A percentile compares a stretch with the other conserved stretches of the same genome.
Evolutionary conservation across 1,284 basidiomycete genomes (phyloP).

Genomic region (Naganishia albida): DNA sequence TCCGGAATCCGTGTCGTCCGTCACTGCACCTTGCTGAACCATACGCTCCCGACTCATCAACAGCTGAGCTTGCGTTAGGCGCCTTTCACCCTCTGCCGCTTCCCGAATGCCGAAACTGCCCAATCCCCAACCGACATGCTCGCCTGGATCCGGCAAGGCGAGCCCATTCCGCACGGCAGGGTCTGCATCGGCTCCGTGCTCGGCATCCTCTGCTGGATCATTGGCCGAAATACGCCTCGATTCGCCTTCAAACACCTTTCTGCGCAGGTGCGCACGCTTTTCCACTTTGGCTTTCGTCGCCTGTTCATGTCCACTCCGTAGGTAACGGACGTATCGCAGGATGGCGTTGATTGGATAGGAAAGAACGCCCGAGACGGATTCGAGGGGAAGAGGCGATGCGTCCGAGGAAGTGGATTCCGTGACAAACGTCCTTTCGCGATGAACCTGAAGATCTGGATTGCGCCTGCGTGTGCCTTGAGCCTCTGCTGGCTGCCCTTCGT

Average conservation of each 20-base stretch:
- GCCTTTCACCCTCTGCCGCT: conserved; percentile 49
- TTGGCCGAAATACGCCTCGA: conserved; percentile 17
- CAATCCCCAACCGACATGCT: conserved; percentile 62
- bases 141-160: conserved; percentile 52
- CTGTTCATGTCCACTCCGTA: conserved; percentile 52
- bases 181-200: background rate
- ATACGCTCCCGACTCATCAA: conserved; percentile 36
- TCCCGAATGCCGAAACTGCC: conserved; percentile 67
- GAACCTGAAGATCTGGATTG: conserved; percentile 12
- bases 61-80: conserved; percentile 46
- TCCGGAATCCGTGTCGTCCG: conserved; percentile 26
- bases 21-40: conserved; percentile 38
- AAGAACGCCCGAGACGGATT: conserved; percentile 37
- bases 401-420: conserved; percentile 46
- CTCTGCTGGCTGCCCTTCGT: background rate
- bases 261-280: conserved; percentile 45
- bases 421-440: conserved; percentile 21
- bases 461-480: conserved; percentile 1
- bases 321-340: conserved; percentile 47
- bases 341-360: conserved; percentile 49
- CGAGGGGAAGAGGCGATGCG: conserved; percentile 44
- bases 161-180: conserved; percentile 14
- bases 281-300: conserved; percentile 48
- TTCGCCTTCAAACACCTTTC: conserved; percentile 41
- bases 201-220: conserved; percentile 44